Base-by-base conservation (phyloP, 129 eudicot species). In the Cynara cardunculus region DNA sequence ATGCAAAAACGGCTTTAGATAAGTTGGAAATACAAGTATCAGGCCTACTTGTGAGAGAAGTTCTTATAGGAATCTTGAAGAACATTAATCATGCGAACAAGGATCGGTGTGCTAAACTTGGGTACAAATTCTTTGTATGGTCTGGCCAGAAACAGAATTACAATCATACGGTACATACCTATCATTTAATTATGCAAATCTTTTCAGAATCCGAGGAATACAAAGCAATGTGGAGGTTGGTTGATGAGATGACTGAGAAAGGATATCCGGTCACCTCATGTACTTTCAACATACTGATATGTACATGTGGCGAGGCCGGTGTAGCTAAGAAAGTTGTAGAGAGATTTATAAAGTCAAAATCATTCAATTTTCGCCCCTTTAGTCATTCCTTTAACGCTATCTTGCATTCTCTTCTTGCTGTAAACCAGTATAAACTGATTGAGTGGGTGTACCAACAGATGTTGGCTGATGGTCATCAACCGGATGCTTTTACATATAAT, bases 371-470 rank as follows among this genome's bases (percentile, higher is more conserved):
- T 80, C 88, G 99, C 22, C 99, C 99, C 0, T 92, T 87, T 79
- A 90, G 78, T 75, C 86, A 90, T 88, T 89, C 89, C 16, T 94
- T 81, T 21, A 94, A 90, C 59, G 99, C 99, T 18, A 90, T 94
- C 74, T 78, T 94, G 71, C 90, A 91, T 84, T 87, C 96, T 25
- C 94, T 94, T 77, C 84, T 92, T 30, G 80, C 78, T 2, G 56
- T 92, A 67, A 85, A 89, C 64, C 97, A 92, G 78, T 90, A 90
- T 87, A 88, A 68, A 66, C 83, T 92, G 78, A 87, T 92, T 14
- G 98, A 94, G 65, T 94, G 97, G 97, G 98, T 92, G 53, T 90
- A 91, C 71, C 89, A 90, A 85, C 91, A 85, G 81, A 94, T 94
- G 99, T 78, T 92, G 88, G 78, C 72, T 0, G 93, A 89, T 25